A percentile compares a stretch with the other conserved stretches of the same genome.
Conservation (phyloP, 768 basidiomycete genomes). For the Sporobolomyces pararoseus region DNA sequence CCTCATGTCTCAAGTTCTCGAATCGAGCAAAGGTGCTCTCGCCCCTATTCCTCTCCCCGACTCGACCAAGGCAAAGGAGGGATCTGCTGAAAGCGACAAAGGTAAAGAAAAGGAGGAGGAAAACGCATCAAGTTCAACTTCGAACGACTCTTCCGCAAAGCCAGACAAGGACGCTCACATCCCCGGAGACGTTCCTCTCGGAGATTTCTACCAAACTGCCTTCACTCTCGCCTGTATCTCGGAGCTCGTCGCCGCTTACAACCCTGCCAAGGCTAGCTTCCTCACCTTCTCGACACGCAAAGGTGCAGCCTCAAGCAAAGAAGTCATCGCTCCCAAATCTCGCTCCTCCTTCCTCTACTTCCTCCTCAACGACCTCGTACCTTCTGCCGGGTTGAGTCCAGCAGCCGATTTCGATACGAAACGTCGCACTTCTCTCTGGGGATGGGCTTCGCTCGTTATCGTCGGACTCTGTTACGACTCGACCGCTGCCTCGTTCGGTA, state of each 20-base stretch:
- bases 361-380: slow-evolving; percentile 75
- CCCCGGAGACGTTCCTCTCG: slow-evolving; percentile 34
- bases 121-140: no score
- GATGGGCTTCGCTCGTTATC: slow-evolving; percentile 63
- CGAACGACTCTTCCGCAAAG: slow-evolving; percentile 43
- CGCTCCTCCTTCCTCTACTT: slow-evolving; percentile 64
- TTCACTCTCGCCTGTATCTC: slow-evolving; percentile 89
- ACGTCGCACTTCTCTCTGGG: slow-evolving; percentile 48
- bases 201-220: slow-evolving; percentile 44
- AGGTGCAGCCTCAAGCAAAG: slow-evolving; percentile 41
- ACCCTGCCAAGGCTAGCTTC: slow-evolving; percentile 82
- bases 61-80: neutral
- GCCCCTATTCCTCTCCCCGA: slow-evolving; percentile 31
- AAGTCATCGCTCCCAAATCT: slow-evolving; percentile 58
- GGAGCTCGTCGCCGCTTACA: slow-evolving; percentile 88
- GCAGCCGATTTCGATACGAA: slow-evolving; percentile 50
- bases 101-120: neutral
- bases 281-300: slow-evolving; percentile 57
- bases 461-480: slow-evolving; percentile 86
- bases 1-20: slow-evolving; percentile 68
- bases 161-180: slow-evolving; percentile 28
- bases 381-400: slow-evolving; percentile 62
- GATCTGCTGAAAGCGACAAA: neutral
- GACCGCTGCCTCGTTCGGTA: slow-evolving; percentile 53
- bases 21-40: slow-evolving; percentile 56